These are phyloP conservation scores for Talaromyces sp. DNA, from an alignment of 2,329 filamentous ascomycete species.

Conservation along the genomic window DNA sequence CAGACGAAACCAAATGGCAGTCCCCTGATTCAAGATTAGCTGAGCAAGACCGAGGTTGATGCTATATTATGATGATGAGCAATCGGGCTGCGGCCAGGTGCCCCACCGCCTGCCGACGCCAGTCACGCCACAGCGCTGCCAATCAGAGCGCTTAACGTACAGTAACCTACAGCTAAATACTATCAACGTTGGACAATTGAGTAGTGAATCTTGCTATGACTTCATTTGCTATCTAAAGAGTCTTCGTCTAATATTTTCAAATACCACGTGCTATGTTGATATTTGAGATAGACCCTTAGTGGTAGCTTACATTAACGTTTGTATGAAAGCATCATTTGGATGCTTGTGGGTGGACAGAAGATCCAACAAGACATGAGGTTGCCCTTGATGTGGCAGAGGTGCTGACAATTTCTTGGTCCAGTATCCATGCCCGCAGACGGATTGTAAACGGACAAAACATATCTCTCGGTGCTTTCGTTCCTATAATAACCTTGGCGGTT, in stretches of 20 bases:
- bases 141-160: background rate
- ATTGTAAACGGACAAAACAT: background rate
- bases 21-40: background rate
- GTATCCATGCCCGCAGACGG: background rate
- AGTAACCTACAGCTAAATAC: too few species aligned
- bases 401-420: background rate
- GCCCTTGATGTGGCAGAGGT: background rate
- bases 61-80: background rate
- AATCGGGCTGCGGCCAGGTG: background rate
- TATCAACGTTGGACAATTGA: background rate
- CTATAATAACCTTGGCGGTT: too few species aligned
- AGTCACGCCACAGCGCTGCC: background rate
- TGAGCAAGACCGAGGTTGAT: background rate
- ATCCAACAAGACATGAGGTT: too few species aligned
- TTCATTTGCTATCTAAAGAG: too few species aligned
- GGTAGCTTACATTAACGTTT: background rate
- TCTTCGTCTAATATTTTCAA: background rate
- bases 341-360: background rate
- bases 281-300: background rate
- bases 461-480: background rate
- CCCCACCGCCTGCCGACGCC: background rate
- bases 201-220: background rate
- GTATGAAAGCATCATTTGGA: background rate
- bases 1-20: background rate
- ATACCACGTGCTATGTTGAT: background rate